These are phyloP conservation scores for Phytophthora quininea DNA, from an alignment of 352 stramenopile species.

Conservation along the genomic window DNA sequence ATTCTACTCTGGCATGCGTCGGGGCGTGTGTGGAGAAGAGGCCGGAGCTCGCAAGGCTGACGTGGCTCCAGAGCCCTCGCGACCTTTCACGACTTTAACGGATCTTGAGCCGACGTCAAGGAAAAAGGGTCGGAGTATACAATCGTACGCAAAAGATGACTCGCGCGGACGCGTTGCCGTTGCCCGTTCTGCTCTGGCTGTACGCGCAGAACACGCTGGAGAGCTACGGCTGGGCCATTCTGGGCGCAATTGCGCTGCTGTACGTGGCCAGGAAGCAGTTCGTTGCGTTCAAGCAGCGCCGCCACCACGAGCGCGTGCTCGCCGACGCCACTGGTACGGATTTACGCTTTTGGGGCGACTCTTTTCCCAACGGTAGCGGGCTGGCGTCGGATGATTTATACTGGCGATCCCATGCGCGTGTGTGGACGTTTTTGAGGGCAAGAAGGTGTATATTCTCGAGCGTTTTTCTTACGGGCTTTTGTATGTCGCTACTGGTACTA, in stretches of 20 bases:
- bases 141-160: not conserved
- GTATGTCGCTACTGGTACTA: slow-evolving; percentile 19
- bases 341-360: slow-evolving; percentile 6
- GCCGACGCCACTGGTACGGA: slow-evolving; percentile 57
- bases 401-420: slow-evolving; percentile 1
- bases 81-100: slow-evolving; percentile 34
- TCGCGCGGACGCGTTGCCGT: slow-evolving; percentile 7
- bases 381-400: slow-evolving; percentile 32
- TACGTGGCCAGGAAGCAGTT: slow-evolving; percentile 36
- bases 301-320: slow-evolving; percentile 42
- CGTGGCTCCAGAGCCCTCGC: slow-evolving; percentile 4
- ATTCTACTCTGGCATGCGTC: no score
- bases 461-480: not conserved
- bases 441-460: not conserved
- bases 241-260: slow-evolving; percentile 35
- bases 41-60: slow-evolving; percentile 15
- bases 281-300: slow-evolving; percentile 29
- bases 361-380: slow-evolving; percentile 12
- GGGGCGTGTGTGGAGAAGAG: slow-evolving; percentile 14
- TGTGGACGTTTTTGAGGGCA: not conserved
- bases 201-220: slow-evolving; percentile 42
- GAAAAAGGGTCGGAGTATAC: no score
- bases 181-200: slow-evolving; percentile 27
- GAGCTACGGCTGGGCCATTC: slow-evolving; percentile 59
- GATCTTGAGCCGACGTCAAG: slow-evolving; percentile 13